Evolutionary conservation across 345 rosid species (phyloP).

Genomic region (Durio zibethinus): DNA sequence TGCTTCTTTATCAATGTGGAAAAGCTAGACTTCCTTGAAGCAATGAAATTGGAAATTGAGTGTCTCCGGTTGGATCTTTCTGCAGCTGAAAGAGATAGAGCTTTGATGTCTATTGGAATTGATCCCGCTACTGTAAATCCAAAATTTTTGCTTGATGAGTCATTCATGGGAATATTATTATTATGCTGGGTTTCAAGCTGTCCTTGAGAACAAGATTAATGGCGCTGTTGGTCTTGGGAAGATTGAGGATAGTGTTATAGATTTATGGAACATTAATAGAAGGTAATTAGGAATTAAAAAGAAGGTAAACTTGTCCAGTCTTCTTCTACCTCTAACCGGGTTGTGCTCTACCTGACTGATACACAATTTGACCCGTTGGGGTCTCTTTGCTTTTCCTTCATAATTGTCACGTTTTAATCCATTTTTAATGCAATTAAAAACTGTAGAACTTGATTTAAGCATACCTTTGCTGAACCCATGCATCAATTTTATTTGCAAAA

Average conservation of each 20-base stretch:
- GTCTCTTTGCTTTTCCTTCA: too few species aligned
- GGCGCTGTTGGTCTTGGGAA: slow-evolving; percentile 73
- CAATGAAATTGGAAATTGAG: slow-evolving; percentile 91
- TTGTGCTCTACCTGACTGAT: too few species aligned
- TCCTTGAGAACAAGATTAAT: slow-evolving; percentile 74
- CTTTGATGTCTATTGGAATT: slow-evolving; percentile 73
- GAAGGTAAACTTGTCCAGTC: too few species aligned
- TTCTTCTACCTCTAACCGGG: too few species aligned
- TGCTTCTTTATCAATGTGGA: too few species aligned
- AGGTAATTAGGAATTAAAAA: too few species aligned
- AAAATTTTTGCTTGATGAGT: slow-evolving; percentile 61
- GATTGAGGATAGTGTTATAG: slow-evolving; percentile 49
- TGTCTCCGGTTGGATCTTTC: slow-evolving; percentile 79
- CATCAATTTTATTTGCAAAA: too few species aligned
- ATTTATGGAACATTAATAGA: slow-evolving; percentile 76
- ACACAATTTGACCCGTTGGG: too few species aligned
- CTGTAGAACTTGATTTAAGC: too few species aligned
- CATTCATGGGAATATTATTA: slow-evolving; percentile 67
- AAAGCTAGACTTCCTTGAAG: slow-evolving; percentile 61
- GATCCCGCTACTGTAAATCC: slow-evolving; percentile 97
- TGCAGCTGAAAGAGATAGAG: slow-evolving; percentile 98
- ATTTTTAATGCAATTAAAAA: too few species aligned
- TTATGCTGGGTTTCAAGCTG: slow-evolving; percentile 76
- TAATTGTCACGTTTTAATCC: too few species aligned
- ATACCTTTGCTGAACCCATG: too few species aligned